These are phyloP conservation scores for Lodderomyces metapsilosis DNA, from an alignment of 1,139 yeast genomes.

Conservation along the genomic window DNA sequence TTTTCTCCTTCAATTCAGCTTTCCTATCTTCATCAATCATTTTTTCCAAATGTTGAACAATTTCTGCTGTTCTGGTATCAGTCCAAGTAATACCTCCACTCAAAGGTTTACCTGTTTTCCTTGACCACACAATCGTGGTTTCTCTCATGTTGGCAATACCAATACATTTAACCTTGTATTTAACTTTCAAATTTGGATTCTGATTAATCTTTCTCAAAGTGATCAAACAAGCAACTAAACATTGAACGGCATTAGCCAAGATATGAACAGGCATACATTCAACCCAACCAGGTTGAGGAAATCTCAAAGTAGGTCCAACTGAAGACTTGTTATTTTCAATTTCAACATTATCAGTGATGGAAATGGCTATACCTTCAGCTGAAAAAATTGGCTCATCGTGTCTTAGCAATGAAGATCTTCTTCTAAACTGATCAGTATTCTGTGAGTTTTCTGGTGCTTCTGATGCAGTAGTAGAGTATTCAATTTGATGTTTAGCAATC, in stretches of 20 bases:
- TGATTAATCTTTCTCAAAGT: slow-evolving; percentile 59
- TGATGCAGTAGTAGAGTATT: slow-evolving; percentile 74
- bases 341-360: slow-evolving; percentile 55
- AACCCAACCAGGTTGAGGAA: slow-evolving; percentile 88
- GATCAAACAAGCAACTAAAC: slow-evolving; percentile 64
- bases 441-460: slow-evolving; percentile 46
- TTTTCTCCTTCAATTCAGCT: slow-evolving; percentile 59
- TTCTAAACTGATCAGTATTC: slow-evolving; percentile 51
- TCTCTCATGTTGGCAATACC: slow-evolving; percentile 97
- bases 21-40: slow-evolving; percentile 58
- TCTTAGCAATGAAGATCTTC: slow-evolving; percentile 49
- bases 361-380: slow-evolving; percentile 71
- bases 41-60: slow-evolving; percentile 65
- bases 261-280: slow-evolving; percentile 91
- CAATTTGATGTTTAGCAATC: slow-evolving; percentile 85
- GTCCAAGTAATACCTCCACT: slow-evolving; percentile 95
- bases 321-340: slow-evolving; percentile 57
- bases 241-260: slow-evolving; percentile 76
- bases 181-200: slow-evolving; percentile 45
- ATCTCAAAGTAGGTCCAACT: slow-evolving; percentile 67
- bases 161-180: slow-evolving; percentile 59
- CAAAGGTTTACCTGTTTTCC: slow-evolving; percentile 77
- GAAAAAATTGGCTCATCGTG: slow-evolving; percentile 63
- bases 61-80: slow-evolving; percentile 80
- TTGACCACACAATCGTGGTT: slow-evolving; percentile 89